phyloP scores from a whole-genome alignment of 352 stramenopile genomes.

The Phytophthora pistaciae region DNA sequence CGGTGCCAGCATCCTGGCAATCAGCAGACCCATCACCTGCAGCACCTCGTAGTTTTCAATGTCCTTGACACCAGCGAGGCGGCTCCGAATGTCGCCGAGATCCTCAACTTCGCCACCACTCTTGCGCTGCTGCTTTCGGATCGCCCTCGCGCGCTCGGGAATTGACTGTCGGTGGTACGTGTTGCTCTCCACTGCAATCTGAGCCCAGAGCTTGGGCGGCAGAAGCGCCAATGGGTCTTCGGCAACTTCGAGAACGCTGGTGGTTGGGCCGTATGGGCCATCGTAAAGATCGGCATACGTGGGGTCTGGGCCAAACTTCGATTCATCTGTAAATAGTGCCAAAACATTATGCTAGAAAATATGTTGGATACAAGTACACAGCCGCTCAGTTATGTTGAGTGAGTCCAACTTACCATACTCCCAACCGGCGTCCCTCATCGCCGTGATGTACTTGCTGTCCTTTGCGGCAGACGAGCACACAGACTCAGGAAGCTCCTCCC shows the following conservation, averaged over 20 bases:
- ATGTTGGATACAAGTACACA: too few species aligned
- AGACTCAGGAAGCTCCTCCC: background rate
- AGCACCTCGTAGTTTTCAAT: background rate
- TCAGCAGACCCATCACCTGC: too few species aligned
- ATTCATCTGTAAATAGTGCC: background rate
- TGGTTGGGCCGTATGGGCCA: background rate
- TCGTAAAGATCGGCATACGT: slow-evolving; percentile 3
- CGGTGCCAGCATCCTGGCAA: too few species aligned
- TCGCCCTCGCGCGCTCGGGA: background rate
- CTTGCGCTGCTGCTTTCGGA: background rate
- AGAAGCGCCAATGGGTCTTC: slow-evolving; percentile 7
- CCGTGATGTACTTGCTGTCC: background rate
- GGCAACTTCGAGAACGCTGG: background rate
- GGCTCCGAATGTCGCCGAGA: background rate
- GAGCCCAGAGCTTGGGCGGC: background rate
- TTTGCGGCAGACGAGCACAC: background rate
- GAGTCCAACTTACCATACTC: background rate
- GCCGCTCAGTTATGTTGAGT: background rate
- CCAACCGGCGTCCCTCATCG: background rate
- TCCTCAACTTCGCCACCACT: background rate
- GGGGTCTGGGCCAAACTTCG: slow-evolving; percentile 6
- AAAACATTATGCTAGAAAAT: too few species aligned
- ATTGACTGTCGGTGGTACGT: background rate
- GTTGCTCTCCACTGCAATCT: slow-evolving; percentile 12
- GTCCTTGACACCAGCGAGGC: background rate